phyloP scores from a whole-genome alignment of 495 filamentous ascomycete species.

The Filosporella fistucella region DNA sequence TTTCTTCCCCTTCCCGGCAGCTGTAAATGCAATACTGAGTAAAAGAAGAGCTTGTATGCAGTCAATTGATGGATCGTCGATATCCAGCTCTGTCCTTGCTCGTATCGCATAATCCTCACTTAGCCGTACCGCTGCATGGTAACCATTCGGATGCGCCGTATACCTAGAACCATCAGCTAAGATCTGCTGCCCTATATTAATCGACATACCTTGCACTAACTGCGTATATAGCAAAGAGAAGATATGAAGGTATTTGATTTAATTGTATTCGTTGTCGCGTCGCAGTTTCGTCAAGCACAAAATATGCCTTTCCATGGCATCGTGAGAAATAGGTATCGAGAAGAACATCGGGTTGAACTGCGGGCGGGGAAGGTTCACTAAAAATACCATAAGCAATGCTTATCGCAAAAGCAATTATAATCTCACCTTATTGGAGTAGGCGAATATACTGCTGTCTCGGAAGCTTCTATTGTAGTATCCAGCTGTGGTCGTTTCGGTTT shows the following conservation, averaged over 20 bases:
- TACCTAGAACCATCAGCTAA: slow-evolving; percentile 46
- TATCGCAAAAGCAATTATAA: not conserved
- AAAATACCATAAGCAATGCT: not conserved
- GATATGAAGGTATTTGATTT: slow-evolving; percentile 57
- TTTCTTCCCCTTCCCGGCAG: slow-evolving; percentile 75
- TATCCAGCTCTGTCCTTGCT: slow-evolving; percentile 64
- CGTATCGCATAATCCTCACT: slow-evolving; percentile 65
- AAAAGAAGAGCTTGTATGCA: slow-evolving; percentile 69
- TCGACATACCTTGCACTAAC: slow-evolving; percentile 58
- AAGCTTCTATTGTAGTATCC: slow-evolving; percentile 10
- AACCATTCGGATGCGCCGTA: slow-evolving; percentile 53
- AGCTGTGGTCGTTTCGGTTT: slow-evolving; percentile 19
- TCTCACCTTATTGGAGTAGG: slow-evolving; percentile 27
- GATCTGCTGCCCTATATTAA: not conserved
- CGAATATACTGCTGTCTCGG: slow-evolving; percentile 31
- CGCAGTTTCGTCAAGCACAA: slow-evolving; percentile 68
- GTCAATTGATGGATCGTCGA: slow-evolving; percentile 75
- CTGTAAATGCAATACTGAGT: slow-evolving; percentile 70
- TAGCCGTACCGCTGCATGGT: slow-evolving; percentile 48
- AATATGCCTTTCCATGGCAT: slow-evolving; percentile 73
- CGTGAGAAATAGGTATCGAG: slow-evolving; percentile 73
- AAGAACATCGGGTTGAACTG: slow-evolving; percentile 48
- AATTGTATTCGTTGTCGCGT: slow-evolving; percentile 62
- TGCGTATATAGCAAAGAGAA: slow-evolving; percentile 70
- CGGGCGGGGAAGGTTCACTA: slow-evolving; percentile 33